Base-by-base conservation (phyloP, 139 green algal species). In the Pseudopediastrum boryanum region DNA sequence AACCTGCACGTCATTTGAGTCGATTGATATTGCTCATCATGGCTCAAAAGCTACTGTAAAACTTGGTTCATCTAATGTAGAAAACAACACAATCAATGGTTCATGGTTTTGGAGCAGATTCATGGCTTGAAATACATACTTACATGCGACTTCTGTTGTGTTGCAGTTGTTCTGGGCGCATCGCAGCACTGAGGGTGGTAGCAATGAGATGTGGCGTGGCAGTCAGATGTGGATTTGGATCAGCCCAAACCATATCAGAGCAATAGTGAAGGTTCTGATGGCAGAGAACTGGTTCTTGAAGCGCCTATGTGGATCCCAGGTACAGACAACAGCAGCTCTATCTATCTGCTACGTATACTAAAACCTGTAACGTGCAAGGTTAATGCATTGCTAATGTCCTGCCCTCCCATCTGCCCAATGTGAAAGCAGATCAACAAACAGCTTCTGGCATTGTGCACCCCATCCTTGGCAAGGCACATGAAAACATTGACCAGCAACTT, bases 221-320 rank as follows among this genome's bases (percentile, higher is more conserved):
- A 74, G 66, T 23, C 66, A 74, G 41, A 74, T 74, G 66, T 74
- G 66, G 66, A 44, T 74, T 12, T 74, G 66, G 66, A 74, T 74
- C 21, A 58, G 39, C 27, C 66, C 66, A 10, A 74, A 74, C 41
- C 66, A 74, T 44, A 58, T 74, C 21, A 56, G 39, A 29, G 66
- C 66, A 12, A 74, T 74, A 9, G 41, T 42, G 66, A 74, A 58
- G 66, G 66, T 74, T n/a, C 39, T 58, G 10, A 44, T 74, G 66
- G 66, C 66, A 29, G 66, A 74, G 25, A 74, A 58, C 66, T 74
- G 66, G 66, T 27, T 74, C 7, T 33, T 74, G 13, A 74, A 74
- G n/a, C 31, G 33, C 27, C 54, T 63, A n/a, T 63, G 31, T 27
- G 54, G 27, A 31, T 63, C 33, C 33, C 27, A 63, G 54, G 54